Evolutionary conservation across 306 rosid species (phyloP).

Genomic region (Rosa persica): DNA sequence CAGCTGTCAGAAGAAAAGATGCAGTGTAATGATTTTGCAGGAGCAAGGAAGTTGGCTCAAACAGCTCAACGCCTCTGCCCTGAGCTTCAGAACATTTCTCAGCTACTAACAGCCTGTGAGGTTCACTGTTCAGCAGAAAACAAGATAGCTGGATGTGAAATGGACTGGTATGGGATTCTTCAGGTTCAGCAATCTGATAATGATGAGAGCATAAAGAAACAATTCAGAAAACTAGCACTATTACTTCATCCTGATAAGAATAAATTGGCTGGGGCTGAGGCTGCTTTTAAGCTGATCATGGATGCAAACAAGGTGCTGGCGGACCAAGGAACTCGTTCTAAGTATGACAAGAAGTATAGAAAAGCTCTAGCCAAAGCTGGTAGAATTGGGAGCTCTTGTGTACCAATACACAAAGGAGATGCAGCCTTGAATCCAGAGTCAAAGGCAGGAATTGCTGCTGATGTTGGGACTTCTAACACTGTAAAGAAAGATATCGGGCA

Average conservation of each 20-base stretch:
- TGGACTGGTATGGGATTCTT: constrained; percentile 90
- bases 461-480: constrained; percentile 28
- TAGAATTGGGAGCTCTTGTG: constrained; percentile 22
- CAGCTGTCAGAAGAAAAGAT: constrained; percentile 59
- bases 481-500: constrained; percentile 37
- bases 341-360: constrained; percentile 45
- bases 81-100: constrained; percentile 60
- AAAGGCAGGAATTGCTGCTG: constrained; percentile 35
- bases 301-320: constrained; percentile 74
- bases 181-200: constrained; percentile 47
- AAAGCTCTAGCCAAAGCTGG: constrained; percentile 27
- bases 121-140: constrained; percentile 79
- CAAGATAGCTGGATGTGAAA: constrained; percentile 48
- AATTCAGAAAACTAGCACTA: constrained; percentile 78
- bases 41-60: constrained; percentile 64
- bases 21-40: constrained; percentile 59
- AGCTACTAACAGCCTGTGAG: constrained; percentile 66
- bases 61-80: constrained; percentile 66
- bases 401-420: constrained; percentile 9
- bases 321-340: constrained; percentile 51
- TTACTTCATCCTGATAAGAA: constrained; percentile 95
- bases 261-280: constrained; percentile 82
- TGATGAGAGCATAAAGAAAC: constrained; percentile 64
- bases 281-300: constrained; percentile 86
- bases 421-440: constrained; percentile 16